These are phyloP conservation scores for Epithele typhae DNA, from an alignment of 768 basidiomycete species.

Conservation along the genomic window DNA sequence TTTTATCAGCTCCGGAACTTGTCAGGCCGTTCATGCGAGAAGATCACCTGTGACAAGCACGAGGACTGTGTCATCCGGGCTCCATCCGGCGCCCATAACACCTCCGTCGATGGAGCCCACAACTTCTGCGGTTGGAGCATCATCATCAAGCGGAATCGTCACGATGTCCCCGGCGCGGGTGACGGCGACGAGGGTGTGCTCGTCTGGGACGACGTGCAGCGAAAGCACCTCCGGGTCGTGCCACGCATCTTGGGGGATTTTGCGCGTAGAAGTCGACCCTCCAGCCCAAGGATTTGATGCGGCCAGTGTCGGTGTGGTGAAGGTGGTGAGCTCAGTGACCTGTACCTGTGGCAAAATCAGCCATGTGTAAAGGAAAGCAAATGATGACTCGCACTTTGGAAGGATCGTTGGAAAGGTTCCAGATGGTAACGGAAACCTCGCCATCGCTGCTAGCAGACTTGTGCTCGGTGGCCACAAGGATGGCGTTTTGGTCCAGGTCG, in stretches of 20 bases:
- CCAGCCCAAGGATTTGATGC: constrained; percentile 20
- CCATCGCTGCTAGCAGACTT: constrained; percentile 42
- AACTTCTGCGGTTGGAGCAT: constrained; percentile 55
- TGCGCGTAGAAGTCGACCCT: neutral
- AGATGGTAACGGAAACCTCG: constrained; percentile 42
- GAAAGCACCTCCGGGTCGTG: constrained; percentile 47
- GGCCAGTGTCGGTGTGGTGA: constrained; percentile 11
- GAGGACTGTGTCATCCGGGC: constrained; percentile 87
- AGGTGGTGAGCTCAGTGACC: constrained; percentile 12
- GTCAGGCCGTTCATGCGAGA: no score
- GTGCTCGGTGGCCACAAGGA: constrained; percentile 56
- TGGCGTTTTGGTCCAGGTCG: constrained; percentile 59
- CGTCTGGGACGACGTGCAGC: constrained; percentile 69
- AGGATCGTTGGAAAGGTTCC: constrained; percentile 32
- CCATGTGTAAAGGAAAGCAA: neutral
- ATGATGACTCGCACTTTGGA: constrained; percentile 9
- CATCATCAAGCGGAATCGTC: constrained; percentile 52
- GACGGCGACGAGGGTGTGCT: constrained; percentile 59
- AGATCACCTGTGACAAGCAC: constrained; percentile 77
- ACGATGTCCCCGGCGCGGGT: constrained; percentile 82
- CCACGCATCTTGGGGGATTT: neutral
- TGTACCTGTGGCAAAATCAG: no score
- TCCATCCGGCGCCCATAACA: constrained; percentile 81
- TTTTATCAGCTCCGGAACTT: neutral
- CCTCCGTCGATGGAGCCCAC: constrained; percentile 87